Percentiles rank a stretch among this genome's conserved stretches.
Conservation (phyloP, 2,329 filamentous ascomycete genomes). For the Trichoderma sp. region DNA sequence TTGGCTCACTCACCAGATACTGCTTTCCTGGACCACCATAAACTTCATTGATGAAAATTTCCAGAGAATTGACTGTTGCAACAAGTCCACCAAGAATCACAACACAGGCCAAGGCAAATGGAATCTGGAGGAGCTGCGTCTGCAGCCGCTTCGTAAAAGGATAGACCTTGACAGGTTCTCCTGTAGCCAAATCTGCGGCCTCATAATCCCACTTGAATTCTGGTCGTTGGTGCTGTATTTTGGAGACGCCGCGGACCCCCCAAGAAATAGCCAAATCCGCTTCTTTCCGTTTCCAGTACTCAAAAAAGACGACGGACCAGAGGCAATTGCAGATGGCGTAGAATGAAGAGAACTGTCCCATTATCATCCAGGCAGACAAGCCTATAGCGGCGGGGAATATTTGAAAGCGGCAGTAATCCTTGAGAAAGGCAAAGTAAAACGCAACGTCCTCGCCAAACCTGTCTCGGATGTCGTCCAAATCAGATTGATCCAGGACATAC, state of each 20-base stretch:
- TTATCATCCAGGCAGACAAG: slow-evolving; percentile 74
- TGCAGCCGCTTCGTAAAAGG: slow-evolving; percentile 73
- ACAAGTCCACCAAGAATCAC: slow-evolving; percentile 79
- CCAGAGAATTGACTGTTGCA: slow-evolving; percentile 83
- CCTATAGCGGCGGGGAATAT: slow-evolving; percentile 82
- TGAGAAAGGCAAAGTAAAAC: slow-evolving; percentile 94
- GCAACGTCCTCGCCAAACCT: slow-evolving; percentile 83
- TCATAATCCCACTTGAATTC: slow-evolving; percentile 82
- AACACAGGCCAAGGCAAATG: slow-evolving; percentile 78
- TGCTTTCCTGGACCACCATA: slow-evolving; percentile 88
- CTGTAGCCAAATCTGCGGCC: slow-evolving; percentile 77
- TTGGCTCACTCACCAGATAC: slow-evolving; percentile 65
- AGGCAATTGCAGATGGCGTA: slow-evolving; percentile 79
- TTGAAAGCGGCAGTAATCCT: slow-evolving; percentile 86
- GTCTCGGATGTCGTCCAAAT: slow-evolving; percentile 75
- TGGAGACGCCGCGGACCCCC: slow-evolving; percentile 83
- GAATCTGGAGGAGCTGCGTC: slow-evolving; percentile 79
- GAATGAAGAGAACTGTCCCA: slow-evolving; percentile 80
- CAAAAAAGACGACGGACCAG: slow-evolving; percentile 90
- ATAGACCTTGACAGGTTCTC: slow-evolving; percentile 76
- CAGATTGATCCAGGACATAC: slow-evolving; percentile 65
- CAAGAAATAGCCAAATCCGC: slow-evolving; percentile 83
- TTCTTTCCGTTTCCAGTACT: slow-evolving; percentile 96
- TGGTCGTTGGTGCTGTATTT: slow-evolving; percentile 75
- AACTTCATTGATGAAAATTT: slow-evolving; percentile 94